A percentile compares a stretch with the other conserved stretches of the same genome.
Evolutionary conservation across 352 stramenopile species (phyloP).

Genomic region (Pythium oligandrum): DNA sequence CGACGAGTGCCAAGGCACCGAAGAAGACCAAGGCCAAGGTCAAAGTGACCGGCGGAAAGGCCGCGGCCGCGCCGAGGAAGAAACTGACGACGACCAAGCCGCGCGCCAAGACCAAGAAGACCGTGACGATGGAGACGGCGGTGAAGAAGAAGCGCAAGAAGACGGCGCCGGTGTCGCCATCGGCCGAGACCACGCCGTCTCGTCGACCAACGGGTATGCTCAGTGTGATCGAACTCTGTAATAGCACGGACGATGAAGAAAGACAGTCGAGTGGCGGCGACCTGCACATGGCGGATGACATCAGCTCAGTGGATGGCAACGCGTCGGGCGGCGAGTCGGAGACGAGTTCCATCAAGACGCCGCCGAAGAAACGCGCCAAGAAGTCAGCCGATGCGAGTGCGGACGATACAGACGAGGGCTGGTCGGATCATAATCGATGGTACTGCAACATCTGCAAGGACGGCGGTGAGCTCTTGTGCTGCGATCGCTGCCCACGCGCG

Average conservation of each 20-base stretch:
- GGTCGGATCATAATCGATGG: slow-evolving; percentile 85
- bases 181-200: background rate
- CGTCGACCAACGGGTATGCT: slow-evolving; percentile 47
- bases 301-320: slow-evolving; percentile 21
- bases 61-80: slow-evolving; percentile 3
- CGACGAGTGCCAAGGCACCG: slow-evolving; percentile 9
- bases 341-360: slow-evolving; percentile 19
- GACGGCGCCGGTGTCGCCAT: background rate
- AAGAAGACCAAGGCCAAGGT: slow-evolving; percentile 22
- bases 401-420: slow-evolving; percentile 48
- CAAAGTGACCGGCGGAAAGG: slow-evolving; percentile 10
- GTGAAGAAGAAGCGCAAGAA: slow-evolving; percentile 9
- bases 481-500: slow-evolving; percentile 87
- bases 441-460: slow-evolving; percentile 91
- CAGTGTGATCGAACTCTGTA: slow-evolving; percentile 75
- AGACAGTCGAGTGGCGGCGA: slow-evolving; percentile 23
- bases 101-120: background rate
- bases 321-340: slow-evolving; percentile 22
- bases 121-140: background rate
- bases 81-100: background rate
- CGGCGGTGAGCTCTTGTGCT: slow-evolving; percentile 86
- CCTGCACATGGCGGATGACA: slow-evolving; percentile 14
- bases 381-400: slow-evolving; percentile 2
- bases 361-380: slow-evolving; percentile 21
- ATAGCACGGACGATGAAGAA: slow-evolving; percentile 44